Percentiles rank a stretch among this genome's conserved stretches.
These are phyloP conservation scores for Saccharum spontaneum DNA, from an alignment of 176 grass and related monocot genomes.

Conservation along the genomic window DNA sequence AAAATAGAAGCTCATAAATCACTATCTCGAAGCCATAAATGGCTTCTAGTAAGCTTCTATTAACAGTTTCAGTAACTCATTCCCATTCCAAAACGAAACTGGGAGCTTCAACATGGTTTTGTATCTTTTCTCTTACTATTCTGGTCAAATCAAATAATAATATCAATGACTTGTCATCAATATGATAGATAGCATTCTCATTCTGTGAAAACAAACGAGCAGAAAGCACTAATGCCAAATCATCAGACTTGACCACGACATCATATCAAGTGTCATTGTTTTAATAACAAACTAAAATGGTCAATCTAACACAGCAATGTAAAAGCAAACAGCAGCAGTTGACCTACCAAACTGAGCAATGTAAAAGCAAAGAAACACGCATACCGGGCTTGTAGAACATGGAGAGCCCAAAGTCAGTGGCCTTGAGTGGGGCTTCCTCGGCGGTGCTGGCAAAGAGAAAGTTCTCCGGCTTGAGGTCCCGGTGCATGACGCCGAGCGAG, in stretches of 20 bases:
- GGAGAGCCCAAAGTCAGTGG: constrained; percentile 94
- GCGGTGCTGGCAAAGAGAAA: constrained; percentile 72
- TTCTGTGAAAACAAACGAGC: background rate
- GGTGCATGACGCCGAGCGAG: constrained; percentile 96
- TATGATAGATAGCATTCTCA: background rate
- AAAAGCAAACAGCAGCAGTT: background rate
- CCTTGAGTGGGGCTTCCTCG: constrained; percentile 89
- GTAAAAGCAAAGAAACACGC: constrained; percentile 17
- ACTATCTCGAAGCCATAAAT: background rate
- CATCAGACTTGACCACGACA: background rate
- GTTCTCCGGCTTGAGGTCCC: constrained; percentile 97
- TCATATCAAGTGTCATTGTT: background rate
- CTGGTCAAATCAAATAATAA: background rate
- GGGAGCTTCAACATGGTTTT: background rate
- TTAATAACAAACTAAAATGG: constrained; percentile 6
- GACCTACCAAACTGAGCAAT: background rate
- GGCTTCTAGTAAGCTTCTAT: background rate
- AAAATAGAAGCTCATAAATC: background rate
- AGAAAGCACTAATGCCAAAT: background rate
- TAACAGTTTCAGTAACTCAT: background rate
- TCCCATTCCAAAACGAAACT: background rate
- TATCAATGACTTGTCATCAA: background rate
- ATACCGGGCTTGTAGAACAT: constrained; percentile 95
- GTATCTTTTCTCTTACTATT: constrained; percentile 5
- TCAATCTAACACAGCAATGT: background rate